These are phyloP conservation scores for Acer negundo DNA, from an alignment of 345 rosid species.

Conservation along the genomic window DNA sequence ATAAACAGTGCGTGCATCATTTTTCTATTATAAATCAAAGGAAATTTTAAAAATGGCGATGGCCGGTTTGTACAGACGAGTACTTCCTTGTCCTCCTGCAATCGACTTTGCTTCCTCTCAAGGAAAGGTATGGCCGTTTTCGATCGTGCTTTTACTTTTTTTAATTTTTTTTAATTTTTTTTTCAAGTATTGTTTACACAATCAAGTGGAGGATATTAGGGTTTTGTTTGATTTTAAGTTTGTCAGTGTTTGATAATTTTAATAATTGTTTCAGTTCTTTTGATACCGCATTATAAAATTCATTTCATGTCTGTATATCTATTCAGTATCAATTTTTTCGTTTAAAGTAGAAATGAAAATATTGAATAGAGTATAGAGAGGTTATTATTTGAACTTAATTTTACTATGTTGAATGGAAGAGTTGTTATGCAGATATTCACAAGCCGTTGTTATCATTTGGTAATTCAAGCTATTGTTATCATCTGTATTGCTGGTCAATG, in stretches of 20 bases:
- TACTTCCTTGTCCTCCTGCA: slow-evolving; percentile 64
- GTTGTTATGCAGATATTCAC: too few relatives aligned
- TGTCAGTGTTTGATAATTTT: neutral
- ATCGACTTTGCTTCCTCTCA: slow-evolving; percentile 55
- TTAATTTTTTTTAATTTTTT: too few relatives aligned
- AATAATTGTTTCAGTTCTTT: neutral
- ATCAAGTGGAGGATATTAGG: neutral
- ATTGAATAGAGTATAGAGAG: neutral
- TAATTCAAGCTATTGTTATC: neutral
- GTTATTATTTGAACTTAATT: neutral
- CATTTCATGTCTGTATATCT: neutral
- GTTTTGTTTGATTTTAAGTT: neutral
- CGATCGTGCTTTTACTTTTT: neutral
- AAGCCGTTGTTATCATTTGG: neutral
- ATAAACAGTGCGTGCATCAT: neutral
- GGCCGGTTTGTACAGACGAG: slow-evolving; percentile 48
- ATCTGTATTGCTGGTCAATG: neutral
- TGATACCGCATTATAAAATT: neutral
- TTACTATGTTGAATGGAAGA: too few relatives aligned
- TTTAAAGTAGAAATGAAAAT: neutral
- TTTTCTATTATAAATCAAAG: neutral
- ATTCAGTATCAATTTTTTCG: neutral
- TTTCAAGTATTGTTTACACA: neutral
- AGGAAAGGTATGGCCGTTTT: slow-evolving; percentile 41
- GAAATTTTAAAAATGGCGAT: slow-evolving; percentile 37